Percentiles rank a stretch among this genome's conserved stretches.
Conservation (phyloP, 257 asterid species). For the Ophiorrhiza pumila region DNA sequence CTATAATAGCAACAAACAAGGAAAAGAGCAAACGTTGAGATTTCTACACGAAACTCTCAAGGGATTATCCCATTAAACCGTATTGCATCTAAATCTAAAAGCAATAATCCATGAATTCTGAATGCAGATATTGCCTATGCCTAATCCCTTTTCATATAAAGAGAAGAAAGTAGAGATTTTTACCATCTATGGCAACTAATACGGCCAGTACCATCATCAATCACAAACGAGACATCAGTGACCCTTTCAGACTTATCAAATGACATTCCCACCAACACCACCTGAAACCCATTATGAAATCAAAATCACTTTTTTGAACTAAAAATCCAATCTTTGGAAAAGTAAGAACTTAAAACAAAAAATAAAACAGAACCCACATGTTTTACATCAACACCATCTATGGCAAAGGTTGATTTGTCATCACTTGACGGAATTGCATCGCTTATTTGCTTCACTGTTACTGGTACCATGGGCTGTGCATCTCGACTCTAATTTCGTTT, state of each 20-base stretch:
- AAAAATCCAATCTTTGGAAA: background rate
- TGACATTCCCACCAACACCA: conserved; percentile 71
- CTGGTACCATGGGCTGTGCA: conserved; percentile 62
- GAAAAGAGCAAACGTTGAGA: background rate
- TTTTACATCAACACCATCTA: conserved; percentile 57
- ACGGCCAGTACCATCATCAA: conserved; percentile 95
- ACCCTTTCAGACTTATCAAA: conserved; percentile 50
- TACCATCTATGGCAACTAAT: conserved; percentile 76
- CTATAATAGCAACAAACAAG: background rate
- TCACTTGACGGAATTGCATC: conserved; percentile 50
- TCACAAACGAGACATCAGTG: conserved; percentile 56
- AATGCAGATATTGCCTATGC: background rate
- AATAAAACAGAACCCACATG: conserved; percentile 39
- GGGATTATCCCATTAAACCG: background rate
- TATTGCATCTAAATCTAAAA: background rate
- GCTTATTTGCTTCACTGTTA: conserved; percentile 69
- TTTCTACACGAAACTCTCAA: background rate
- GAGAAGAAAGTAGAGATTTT: background rate
- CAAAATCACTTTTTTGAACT: background rate
- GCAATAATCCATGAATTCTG: background rate
- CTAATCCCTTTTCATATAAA: background rate
- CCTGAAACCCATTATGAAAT: conserved; percentile 33
- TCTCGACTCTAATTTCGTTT: conserved; percentile 51
- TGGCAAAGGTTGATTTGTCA: conserved; percentile 49
- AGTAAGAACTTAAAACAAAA: background rate